These are phyloP conservation scores for Forsythia suspensa DNA, from an alignment of 257 asterid genomes.

Conservation along the genomic window DNA sequence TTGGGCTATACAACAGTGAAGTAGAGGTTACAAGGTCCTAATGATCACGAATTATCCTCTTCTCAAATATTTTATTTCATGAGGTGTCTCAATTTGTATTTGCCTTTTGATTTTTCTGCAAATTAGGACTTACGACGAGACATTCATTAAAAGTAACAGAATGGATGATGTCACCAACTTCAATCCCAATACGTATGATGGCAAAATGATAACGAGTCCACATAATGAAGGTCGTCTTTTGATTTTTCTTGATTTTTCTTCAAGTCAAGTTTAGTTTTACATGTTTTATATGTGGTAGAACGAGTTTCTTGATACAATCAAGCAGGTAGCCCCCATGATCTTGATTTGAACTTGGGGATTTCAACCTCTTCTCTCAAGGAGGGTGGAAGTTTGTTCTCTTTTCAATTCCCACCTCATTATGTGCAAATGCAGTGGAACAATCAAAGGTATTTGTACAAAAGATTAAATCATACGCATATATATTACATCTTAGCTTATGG, in stretches of 20 bases:
- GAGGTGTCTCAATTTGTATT: slow-evolving; percentile 28
- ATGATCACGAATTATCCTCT: slow-evolving; percentile 23
- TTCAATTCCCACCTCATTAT: slow-evolving; percentile 44
- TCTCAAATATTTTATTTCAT: slow-evolving; percentile 26
- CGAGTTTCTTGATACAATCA: slow-evolving; percentile 2
- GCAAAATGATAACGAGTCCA: slow-evolving; percentile 27
- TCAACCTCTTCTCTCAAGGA: slow-evolving; percentile 47
- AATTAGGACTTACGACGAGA: slow-evolving; percentile 76
- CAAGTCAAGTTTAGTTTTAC: not conserved
- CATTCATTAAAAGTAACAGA: slow-evolving; percentile 62
- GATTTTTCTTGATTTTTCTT: not conserved
- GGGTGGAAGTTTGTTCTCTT: slow-evolving; percentile 32
- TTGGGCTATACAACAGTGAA: slow-evolving; percentile 46
- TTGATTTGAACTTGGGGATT: slow-evolving; percentile 75
- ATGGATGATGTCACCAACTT: slow-evolving; percentile 67
- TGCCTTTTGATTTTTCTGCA: slow-evolving; percentile 31
- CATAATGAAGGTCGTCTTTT: slow-evolving; percentile 33
- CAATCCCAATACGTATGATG: slow-evolving; percentile 50
- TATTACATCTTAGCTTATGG: too few species aligned
- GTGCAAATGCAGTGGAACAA: slow-evolving; percentile 28
- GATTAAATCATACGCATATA: not conserved
- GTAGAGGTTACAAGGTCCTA: slow-evolving; percentile 49
- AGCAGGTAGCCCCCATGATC: slow-evolving; percentile 48
- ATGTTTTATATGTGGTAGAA: not conserved
- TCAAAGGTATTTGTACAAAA: slow-evolving; percentile 31